These are phyloP conservation scores for Sanghuangporus baumii DNA, from an alignment of 1,284 basidiomycete species.

Conservation along the genomic window DNA sequence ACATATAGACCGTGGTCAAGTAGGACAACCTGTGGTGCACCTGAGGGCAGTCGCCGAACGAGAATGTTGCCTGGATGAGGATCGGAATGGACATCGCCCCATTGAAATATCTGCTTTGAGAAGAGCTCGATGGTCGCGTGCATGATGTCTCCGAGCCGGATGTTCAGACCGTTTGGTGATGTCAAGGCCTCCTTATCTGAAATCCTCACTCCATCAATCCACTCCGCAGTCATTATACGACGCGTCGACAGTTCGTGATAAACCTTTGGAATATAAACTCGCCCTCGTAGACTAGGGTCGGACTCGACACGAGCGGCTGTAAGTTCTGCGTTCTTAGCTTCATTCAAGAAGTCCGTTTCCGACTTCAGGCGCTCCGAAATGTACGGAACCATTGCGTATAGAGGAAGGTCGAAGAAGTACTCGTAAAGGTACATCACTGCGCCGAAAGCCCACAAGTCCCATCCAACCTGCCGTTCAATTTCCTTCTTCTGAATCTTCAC, in stretches of 20 bases:
- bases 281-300: slow-evolving; percentile 62
- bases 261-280: slow-evolving; percentile 77
- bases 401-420: slow-evolving; percentile 71
- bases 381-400: slow-evolving; percentile 78
- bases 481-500: slow-evolving; percentile 92
- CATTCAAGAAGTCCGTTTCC: slow-evolving; percentile 77
- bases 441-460: slow-evolving; percentile 56
- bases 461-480: slow-evolving; percentile 79
- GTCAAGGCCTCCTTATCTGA: slow-evolving; percentile 60
- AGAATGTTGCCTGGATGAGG: slow-evolving; percentile 81
- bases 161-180: slow-evolving; percentile 31
- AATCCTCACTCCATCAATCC: slow-evolving; percentile 76
- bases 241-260: slow-evolving; percentile 70
- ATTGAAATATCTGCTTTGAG: slow-evolving; percentile 80
- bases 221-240: slow-evolving; percentile 81
- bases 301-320: slow-evolving; percentile 53
- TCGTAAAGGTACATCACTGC: slow-evolving; percentile 73
- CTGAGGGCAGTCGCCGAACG: slow-evolving; percentile 64
- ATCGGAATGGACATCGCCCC: slow-evolving; percentile 83
- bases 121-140: slow-evolving; percentile 79
- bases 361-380: slow-evolving; percentile 75
- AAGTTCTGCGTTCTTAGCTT: slow-evolving; percentile 61
- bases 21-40: slow-evolving; percentile 73
- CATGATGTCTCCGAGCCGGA: slow-evolving; percentile 65
- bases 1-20: slow-evolving; percentile 90